Evolutionary conservation across 768 basidiomycete species (phyloP), one percentile per base, ranked within the genome.

Genomic region (Naganishia onofrii): DNA sequence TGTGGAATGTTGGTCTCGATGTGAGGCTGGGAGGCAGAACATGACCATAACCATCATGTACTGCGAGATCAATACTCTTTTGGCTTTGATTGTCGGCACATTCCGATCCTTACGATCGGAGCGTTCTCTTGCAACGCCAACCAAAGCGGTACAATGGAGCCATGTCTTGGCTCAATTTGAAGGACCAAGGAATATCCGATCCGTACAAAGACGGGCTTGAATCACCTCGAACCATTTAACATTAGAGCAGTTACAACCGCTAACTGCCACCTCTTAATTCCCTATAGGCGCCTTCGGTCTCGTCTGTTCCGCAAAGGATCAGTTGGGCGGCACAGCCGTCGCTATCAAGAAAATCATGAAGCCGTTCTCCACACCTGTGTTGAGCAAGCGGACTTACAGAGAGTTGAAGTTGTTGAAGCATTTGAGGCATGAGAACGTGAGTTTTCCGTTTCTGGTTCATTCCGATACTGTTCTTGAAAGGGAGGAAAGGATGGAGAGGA

Each of bases 331-430:
- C 51, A 87, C 92, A 55, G 90, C 92, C 21, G 94, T 95, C 69
- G 96, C 96, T 77, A 94, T 99, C 84, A 99, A 99, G 87, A 98
- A 98, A 88, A 99, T 98, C 85, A 98, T 98, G 95, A 99, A 99
- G 82, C 96, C 96, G 8, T 99, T 99, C 84, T 82, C 82, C 80
- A 97, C 96, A 7, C 94, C 96, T 23, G 96, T 99, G n/a, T 85
- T 99, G 76, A 90, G 89, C 82, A 98, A 98, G 83, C 86, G 96
- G 73, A 99, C 96, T 0, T 98, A 98, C 82, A 87, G 96, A 71
- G 96, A 99, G 83, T 86, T 99, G 76, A 99, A 99, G 83, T 86
- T 99, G 51, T 86, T 99, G 79, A 98, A 98, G 83, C 95, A 99
- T 82, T 91, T 99, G 76, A 91, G 95, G 78, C 95, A 97, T 81